Evolutionary conservation across 495 filamentous ascomycete species (phyloP), one percentile per base, ranked within the genome.

Genomic region (Aspergillus carlsbadensis): DNA sequence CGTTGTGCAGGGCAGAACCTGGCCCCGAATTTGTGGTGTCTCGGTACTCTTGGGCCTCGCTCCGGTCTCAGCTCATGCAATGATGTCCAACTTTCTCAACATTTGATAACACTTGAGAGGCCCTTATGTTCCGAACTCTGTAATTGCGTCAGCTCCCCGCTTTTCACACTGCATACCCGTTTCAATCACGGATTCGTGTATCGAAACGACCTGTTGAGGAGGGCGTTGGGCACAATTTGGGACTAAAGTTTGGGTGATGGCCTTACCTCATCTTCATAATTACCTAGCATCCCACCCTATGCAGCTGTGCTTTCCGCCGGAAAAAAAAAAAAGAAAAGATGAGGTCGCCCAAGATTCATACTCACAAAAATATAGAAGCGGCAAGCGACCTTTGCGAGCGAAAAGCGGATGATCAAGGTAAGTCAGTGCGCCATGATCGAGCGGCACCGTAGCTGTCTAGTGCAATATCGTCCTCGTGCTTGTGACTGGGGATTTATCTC

Each of bases 51-150:
- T 26, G 46, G 41, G 35, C 57, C 57, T 42, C 45, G 11, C 22
- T 52, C 46, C 41, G 29, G 35, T 49, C 49, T 40, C 47, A 54
- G 36, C 40, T 60, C 62, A 74, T 74, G 70, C 71, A 73, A 34
- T 67, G 70, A 57, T 74, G 71, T 76, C 73, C 67, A 73, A 76
- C 60, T 57, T 47, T 44, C 37, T 41, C 41, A 56, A 68, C 65
- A 50, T 58, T 60, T 59, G 58, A 57, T 40, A 50, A n/a, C 58
- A 62, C 60, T 66, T 63, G 63, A 36, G 34, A 31, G 34, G 36
- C 29, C 45, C 40, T 44, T 26, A 45, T 43, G 24, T 48, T 36
- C 39, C 41, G 26, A 40, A 48, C 45, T 50, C 59, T 62, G 56
- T 45, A 41, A 44, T 33, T 51, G 46, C 33, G 47, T 56, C 41